A percentile compares a stretch with the other conserved stretches of the same genome.
These are phyloP conservation scores for Tulasnella sp. DNA, from an alignment of 768 basidiomycete genomes.

Conservation along the genomic window DNA sequence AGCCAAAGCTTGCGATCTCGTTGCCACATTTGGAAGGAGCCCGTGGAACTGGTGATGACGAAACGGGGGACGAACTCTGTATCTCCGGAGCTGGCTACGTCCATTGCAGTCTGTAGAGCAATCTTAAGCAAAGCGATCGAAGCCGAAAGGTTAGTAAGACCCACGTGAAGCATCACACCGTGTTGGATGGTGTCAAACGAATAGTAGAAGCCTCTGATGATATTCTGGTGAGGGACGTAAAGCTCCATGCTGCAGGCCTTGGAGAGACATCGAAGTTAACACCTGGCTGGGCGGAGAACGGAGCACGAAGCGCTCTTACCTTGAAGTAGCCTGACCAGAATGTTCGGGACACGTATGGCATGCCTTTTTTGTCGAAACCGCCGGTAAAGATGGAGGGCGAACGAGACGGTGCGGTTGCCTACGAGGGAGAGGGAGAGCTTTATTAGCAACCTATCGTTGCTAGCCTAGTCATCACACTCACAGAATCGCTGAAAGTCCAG, in stretches of 20 bases:
- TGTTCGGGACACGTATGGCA: slow-evolving; percentile 56
- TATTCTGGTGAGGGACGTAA: slow-evolving; percentile 49
- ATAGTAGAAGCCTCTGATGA: slow-evolving; percentile 53
- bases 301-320: slow-evolving; percentile 41
- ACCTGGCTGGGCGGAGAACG: neutral
- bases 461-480: slow-evolving; percentile 31
- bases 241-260: slow-evolving; percentile 57
- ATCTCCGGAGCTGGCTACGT: slow-evolving; percentile 44
- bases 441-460: neutral
- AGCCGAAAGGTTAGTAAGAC: slow-evolving; percentile 29
- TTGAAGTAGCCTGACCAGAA: slow-evolving; percentile 58
- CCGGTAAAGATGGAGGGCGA: slow-evolving; percentile 57
- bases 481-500: slow-evolving; percentile 57
- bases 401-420: slow-evolving; percentile 42
- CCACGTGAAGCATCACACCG: slow-evolving; percentile 66
- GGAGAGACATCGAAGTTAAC: neutral
- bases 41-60: slow-evolving; percentile 66
- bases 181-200: slow-evolving; percentile 61
- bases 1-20: slow-evolving; percentile 61
- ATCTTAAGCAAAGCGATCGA: neutral
- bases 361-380: slow-evolving; percentile 47
- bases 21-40: slow-evolving; percentile 71
- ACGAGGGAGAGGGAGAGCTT: neutral
- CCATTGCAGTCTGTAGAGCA: slow-evolving; percentile 48
- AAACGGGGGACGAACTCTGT: slow-evolving; percentile 43